Evolutionary conservation across 192 early-diverging fungal genomes (phyloP), one percentile per base, ranked within the genome.

Genomic region (Coemansia pectinata): DNA sequence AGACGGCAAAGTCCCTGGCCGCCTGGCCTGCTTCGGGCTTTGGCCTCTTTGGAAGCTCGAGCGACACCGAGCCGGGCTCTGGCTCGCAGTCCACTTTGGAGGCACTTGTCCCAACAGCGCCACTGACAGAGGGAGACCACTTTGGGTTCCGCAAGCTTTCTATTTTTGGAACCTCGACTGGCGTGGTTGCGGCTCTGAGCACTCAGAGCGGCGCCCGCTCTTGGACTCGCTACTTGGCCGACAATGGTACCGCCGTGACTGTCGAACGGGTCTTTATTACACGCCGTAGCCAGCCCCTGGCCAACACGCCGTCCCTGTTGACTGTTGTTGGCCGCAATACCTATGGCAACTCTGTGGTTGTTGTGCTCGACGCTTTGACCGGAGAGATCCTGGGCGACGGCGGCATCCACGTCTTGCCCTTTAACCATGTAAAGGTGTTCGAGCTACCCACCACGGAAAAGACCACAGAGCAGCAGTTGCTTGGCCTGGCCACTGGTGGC

Each of bases 81-180:
- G 57, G 57, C 27, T 39, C 66, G 27, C 50, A 52, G 58, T 39
- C 66, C 15, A 53, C 52, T 9, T 15, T 73, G 23, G 65, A 62
- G 52, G 10, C 47, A 61, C 48, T 44, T 53, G 64, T 34, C 4
- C 55, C 61, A 17, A 23, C 38, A 25, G 5, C 55, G 53, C 66
- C 34, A n/a, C 67, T 69, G 14, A 42, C 65, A 5, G 65, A 41
- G 17, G 77, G 67, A 0, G 82, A 84, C 61, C 77, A 79, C 71
- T 84, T 84, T 85, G 97, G 97, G 2, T 86, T 97, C 65, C 90
- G 93, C 65, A 96, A 98, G 77, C 82, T 98, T n/a, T 76, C 93
- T 21, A 75, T 99, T 12, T 91, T 95, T 72, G 89, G 86, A 8
- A 87, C 95, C 17, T 60, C 77, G 3, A 92, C 86, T 3, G 95